These are phyloP conservation scores for Talaromyces piceae DNA, from an alignment of 2,329 filamentous ascomycete genomes.

Conservation along the genomic window DNA sequence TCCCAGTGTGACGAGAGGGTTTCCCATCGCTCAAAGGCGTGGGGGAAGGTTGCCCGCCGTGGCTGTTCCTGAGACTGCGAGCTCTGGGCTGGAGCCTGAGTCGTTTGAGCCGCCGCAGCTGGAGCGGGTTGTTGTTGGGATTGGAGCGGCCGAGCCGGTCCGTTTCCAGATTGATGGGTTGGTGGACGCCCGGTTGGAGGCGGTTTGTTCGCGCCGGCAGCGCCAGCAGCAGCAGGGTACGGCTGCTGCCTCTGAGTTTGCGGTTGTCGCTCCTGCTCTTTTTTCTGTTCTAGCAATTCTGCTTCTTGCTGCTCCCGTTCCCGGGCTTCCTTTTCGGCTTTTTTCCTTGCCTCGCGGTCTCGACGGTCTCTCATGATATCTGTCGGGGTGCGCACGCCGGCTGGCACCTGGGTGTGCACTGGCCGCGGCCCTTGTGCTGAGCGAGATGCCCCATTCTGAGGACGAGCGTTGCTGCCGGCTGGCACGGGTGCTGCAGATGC, in stretches of 20 bases:
- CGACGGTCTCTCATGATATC: constrained; percentile 86
- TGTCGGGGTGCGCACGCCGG: constrained; percentile 70
- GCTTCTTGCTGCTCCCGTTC: constrained; percentile 47
- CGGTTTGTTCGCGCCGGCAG: constrained; percentile 23
- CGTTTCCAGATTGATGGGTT: neutral
- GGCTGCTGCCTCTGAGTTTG: constrained; percentile 22
- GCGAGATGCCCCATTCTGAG: constrained; percentile 51
- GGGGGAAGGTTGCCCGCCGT: constrained; percentile 69
- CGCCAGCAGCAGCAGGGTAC: constrained; percentile 40
- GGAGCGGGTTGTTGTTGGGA: constrained; percentile 13
- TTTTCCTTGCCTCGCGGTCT: constrained; percentile 65
- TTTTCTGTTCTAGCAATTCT: constrained; percentile 35
- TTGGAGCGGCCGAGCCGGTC: constrained; percentile 6
- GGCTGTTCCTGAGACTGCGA: constrained; percentile 27
- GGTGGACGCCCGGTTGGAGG: neutral
- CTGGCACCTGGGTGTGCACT: constrained; percentile 39
- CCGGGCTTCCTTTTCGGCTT: constrained; percentile 59
- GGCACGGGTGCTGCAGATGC: constrained; percentile 45
- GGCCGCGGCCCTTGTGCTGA: constrained; percentile 46
- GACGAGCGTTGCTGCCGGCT: constrained; percentile 46
- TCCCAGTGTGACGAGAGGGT: constrained; percentile 97
- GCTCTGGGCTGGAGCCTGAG: constrained; percentile 17
- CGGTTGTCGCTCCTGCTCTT: constrained; percentile 30
- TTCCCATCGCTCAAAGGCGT: constrained; percentile 97
- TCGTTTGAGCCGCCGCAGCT: constrained; percentile 20